phyloP scores from a whole-genome alignment of 192 early-diverging fungal species.

The Pilaira anomala region DNA sequence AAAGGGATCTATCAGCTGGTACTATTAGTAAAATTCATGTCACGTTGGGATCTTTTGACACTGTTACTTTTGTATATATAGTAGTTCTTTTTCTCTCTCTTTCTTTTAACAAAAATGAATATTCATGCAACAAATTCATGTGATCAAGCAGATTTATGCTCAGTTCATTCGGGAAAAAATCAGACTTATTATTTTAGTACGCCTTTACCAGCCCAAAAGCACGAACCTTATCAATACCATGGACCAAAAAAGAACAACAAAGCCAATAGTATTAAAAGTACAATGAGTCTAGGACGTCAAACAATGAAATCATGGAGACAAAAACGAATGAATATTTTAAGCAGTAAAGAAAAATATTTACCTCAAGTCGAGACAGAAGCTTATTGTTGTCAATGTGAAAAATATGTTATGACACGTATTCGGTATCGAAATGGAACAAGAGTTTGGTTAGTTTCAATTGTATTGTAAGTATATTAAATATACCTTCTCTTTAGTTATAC shows the following conservation, averaged over 20 bases:
- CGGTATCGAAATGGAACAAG: slow-evolving; percentile 11
- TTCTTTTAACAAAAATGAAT: background rate
- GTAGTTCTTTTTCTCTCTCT: background rate
- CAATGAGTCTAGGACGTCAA: slow-evolving; percentile 1
- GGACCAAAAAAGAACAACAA: background rate
- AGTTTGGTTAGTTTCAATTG: slow-evolving; percentile 14
- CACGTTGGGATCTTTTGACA: too few relatives aligned
- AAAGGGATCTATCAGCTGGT: too few relatives aligned
- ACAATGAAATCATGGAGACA: background rate
- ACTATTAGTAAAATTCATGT: too few relatives aligned
- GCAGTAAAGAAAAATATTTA: background rate
- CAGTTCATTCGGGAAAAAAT: background rate
- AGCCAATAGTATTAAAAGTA: background rate
- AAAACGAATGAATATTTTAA: background rate
- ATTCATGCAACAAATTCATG: background rate
- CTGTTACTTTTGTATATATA: too few relatives aligned
- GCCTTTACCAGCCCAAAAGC: background rate
- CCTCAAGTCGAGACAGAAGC: slow-evolving; percentile 14
- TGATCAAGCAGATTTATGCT: too few relatives aligned
- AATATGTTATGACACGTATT: slow-evolving; percentile 10
- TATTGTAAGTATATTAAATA: slow-evolving; percentile 2
- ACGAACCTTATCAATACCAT: background rate
- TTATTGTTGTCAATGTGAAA: slow-evolving; percentile 11
- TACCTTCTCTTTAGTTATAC: background rate
- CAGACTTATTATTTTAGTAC: background rate